phyloP scores from a whole-genome alignment of 257 asterid genomes.

The Knoxia roxburghii region DNA sequence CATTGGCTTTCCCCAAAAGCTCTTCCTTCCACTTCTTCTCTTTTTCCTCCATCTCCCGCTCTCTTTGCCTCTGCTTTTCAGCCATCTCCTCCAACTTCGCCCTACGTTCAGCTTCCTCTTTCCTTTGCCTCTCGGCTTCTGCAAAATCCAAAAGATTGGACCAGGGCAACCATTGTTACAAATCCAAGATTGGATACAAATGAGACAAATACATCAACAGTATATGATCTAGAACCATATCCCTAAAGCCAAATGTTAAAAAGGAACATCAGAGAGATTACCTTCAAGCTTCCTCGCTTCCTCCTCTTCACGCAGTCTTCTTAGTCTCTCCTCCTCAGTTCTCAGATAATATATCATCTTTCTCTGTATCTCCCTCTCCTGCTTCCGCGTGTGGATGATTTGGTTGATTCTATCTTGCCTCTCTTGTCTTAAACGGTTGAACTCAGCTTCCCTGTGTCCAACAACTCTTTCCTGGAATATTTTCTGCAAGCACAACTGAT shows the following conservation, averaged over 20 bases:
- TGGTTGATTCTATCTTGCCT: conserved; percentile 43
- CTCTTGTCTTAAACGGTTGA: conserved; percentile 37
- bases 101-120: conserved; percentile 62
- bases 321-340: conserved; percentile 66
- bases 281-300: conserved; percentile 85
- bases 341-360: conserved; percentile 55
- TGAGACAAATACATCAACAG: no score
- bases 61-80: conserved; percentile 66
- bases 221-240: no score
- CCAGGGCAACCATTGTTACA: background rate
- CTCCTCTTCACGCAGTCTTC: conserved; percentile 70
- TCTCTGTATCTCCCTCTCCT: conserved; percentile 66
- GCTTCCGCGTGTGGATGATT: conserved; percentile 48
- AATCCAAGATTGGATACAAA: background rate
- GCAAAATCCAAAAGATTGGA: conserved; percentile 18
- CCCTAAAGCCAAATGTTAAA: no score
- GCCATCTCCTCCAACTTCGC: conserved; percentile 77
- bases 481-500: conserved; percentile 32
- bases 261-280: conserved; percentile 13
- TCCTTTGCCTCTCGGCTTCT: conserved; percentile 65
- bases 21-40: conserved; percentile 44
- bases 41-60: conserved; percentile 66
- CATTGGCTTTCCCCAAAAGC: conserved; percentile 25
- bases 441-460: conserved; percentile 39
- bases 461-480: conserved; percentile 50